Percentiles rank a stretch among this genome's conserved stretches.
Conservation (phyloP, 257 asterid species). For the Mitragyna speciosa region DNA sequence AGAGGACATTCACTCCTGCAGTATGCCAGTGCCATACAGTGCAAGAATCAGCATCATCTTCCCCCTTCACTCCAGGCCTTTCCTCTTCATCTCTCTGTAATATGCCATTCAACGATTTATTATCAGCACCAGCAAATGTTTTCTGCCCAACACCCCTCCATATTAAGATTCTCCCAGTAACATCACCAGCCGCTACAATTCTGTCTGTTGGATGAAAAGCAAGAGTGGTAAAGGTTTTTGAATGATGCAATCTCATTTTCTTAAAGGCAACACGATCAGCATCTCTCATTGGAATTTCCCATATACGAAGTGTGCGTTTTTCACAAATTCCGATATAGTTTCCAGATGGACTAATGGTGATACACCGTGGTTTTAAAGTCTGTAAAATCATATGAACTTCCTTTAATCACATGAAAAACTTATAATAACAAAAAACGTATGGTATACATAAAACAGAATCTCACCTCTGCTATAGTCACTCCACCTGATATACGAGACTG, state of each 20-base stretch:
- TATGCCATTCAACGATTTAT: constrained; percentile 35
- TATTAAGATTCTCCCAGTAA: constrained; percentile 81
- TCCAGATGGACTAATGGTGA: constrained; percentile 62
- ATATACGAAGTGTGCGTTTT: constrained; percentile 61
- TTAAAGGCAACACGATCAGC: constrained; percentile 42
- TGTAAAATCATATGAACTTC: constrained; percentile 33
- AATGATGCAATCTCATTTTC: constrained; percentile 75
- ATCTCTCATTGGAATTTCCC: constrained; percentile 81
- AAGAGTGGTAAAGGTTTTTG: constrained; percentile 60
- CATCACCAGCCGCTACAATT: constrained; percentile 91
- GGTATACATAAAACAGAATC: neutral
- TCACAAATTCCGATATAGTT: constrained; percentile 60
- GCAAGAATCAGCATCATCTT: constrained; percentile 85
- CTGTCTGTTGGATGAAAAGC: constrained; percentile 93
- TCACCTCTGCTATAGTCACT: constrained; percentile 68
- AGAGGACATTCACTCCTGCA: constrained; percentile 68
- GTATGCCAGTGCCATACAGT: constrained; percentile 99
- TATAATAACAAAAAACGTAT: neutral
- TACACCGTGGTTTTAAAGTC: constrained; percentile 46
- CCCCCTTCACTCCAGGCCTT: constrained; percentile 74
- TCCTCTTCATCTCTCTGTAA: constrained; percentile 48
- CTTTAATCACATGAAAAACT: constrained; percentile 9
- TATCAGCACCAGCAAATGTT: constrained; percentile 29
- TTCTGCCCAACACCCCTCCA: constrained; percentile 83
- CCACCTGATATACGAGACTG: constrained; percentile 68